Conservation (phyloP, 2,329 filamentous ascomycete species). For the Aspergillus ochraceoroseus region DNA sequence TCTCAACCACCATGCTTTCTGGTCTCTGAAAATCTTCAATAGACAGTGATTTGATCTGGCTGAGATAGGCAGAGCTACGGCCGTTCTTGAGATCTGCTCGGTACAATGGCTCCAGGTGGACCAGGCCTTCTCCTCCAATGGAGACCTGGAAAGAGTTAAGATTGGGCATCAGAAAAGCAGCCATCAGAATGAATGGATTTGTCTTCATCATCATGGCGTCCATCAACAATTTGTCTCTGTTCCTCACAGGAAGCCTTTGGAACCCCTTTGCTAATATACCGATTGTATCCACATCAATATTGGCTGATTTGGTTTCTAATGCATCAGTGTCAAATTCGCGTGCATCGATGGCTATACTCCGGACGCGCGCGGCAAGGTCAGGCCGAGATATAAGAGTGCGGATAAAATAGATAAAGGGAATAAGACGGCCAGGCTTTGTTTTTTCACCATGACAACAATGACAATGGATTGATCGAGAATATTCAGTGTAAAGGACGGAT, state of each 20-base stretch:
- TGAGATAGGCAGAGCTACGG: background rate
- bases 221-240: background rate
- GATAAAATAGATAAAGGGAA: slow-evolving; percentile 6
- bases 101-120: slow-evolving; percentile 1
- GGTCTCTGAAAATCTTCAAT: background rate
- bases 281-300: slow-evolving; percentile 1
- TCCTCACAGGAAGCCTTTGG: background rate
- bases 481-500: slow-evolving; percentile 5
- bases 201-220: background rate
- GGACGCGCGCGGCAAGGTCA: slow-evolving; percentile 6
- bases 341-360: background rate
- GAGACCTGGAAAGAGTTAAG: slow-evolving; percentile 1
- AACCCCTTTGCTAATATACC: background rate
- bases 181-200: slow-evolving; percentile 5
- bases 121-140: slow-evolving; percentile 1
- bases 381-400: slow-evolving; percentile 7
- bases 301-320: background rate
- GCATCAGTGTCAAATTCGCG: background rate
- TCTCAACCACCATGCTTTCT: background rate
- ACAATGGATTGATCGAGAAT: background rate
- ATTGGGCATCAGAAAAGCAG: slow-evolving; percentile 1
- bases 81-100: background rate
- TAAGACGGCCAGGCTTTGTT: background rate
- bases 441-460: background rate
- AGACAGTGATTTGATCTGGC: slow-evolving; percentile 2